phyloP scores from a whole-genome alignment of 306 rosid species.

The Vigna radiata region DNA sequence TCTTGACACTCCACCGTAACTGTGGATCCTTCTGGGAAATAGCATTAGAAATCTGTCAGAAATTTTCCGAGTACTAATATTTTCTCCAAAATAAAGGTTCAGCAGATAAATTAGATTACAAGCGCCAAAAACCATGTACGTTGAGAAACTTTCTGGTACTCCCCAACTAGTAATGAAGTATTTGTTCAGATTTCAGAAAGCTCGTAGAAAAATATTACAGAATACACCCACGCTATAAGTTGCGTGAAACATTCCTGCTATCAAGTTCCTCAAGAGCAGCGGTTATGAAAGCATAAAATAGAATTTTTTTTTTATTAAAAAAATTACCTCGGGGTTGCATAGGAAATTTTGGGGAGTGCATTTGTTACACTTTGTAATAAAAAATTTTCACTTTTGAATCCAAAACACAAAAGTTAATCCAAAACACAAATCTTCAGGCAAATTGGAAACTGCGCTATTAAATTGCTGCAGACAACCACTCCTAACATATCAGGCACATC shows the following conservation, averaged over 20 bases:
- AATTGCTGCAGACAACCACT: background rate
- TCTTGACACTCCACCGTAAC: constrained; percentile 74
- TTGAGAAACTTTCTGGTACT: constrained; percentile 5
- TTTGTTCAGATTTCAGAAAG: constrained; percentile 2
- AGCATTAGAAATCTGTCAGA: constrained; percentile 45
- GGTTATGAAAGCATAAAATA: background rate
- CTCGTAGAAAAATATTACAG: background rate
- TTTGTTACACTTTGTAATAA: background rate
- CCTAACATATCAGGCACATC: background rate
- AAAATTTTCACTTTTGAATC: background rate
- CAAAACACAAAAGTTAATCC: background rate
- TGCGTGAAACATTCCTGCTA: background rate
- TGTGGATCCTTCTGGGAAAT: constrained; percentile 72
- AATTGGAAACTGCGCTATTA: background rate
- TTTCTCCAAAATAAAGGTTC: constrained; percentile 35
- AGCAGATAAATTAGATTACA: constrained; percentile 21
- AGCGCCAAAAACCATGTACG: constrained; percentile 2
- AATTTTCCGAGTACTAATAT: constrained; percentile 22
- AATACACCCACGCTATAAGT: background rate
- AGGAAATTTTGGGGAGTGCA: background rate
- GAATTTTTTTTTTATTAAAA: background rate
- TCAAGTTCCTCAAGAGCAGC: background rate
- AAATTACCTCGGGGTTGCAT: background rate
- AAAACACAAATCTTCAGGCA: background rate
- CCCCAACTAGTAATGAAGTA: constrained; percentile 5